phyloP scores from a whole-genome alignment of 1,284 basidiomycete genomes.

The Cronartium quercuum region DNA sequence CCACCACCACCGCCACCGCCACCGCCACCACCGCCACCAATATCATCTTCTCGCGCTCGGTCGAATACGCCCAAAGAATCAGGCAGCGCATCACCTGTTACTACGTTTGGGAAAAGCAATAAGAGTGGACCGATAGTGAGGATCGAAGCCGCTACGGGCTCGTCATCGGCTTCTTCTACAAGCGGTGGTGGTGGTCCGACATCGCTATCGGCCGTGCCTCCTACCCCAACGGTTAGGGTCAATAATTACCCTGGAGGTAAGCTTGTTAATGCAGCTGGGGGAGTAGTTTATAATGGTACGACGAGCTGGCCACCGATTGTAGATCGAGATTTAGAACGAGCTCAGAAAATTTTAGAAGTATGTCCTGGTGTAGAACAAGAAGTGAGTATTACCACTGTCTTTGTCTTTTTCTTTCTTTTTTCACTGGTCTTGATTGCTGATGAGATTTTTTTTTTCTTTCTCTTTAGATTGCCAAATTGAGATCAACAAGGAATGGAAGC shows the following conservation, averaged over 20 bases:
- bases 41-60: neutral
- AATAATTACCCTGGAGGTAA: conserved; percentile 27
- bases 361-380: conserved; percentile 30
- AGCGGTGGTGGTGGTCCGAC: neutral
- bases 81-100: neutral
- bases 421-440: neutral
- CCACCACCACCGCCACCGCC: conserved; percentile 30
- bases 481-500: conserved; percentile 13
- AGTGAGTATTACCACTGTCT: neutral
- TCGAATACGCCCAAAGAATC: neutral
- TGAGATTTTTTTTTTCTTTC: neutral
- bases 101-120: neutral
- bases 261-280: neutral
- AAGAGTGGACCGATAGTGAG: neutral
- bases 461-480: conserved; percentile 15
- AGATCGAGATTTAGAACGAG: conserved; percentile 32
- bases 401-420: neutral
- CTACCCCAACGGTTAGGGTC: conserved; percentile 6
- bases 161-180: neutral
- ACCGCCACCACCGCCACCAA: neutral
- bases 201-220: neutral
- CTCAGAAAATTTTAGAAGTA: conserved; percentile 21
- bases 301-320: conserved; percentile 1
- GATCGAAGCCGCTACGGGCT: conserved; percentile 2
- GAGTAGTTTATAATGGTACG: neutral